Percentiles rank a stretch among this genome's conserved stretches.
These are phyloP conservation scores for Bryoglossum gracile DNA, from an alignment of 495 filamentous ascomycete genomes.

Conservation along the genomic window DNA sequence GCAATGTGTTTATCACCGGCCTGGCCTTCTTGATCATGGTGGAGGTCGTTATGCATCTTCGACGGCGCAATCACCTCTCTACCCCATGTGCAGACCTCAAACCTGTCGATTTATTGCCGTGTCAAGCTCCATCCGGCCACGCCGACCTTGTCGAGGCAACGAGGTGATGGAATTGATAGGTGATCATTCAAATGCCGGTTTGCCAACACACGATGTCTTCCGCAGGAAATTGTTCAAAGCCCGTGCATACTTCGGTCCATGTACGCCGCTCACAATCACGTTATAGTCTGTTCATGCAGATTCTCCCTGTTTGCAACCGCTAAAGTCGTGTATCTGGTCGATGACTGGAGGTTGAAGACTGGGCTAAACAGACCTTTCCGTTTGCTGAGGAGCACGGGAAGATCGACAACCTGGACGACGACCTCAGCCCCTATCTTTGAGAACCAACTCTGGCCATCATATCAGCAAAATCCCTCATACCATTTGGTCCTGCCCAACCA, in stretches of 20 bases:
- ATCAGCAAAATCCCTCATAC: slow-evolving; percentile 16
- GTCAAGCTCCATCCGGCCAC: slow-evolving; percentile 1
- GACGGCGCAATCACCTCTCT: slow-evolving; percentile 4
- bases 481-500: slow-evolving; percentile 10
- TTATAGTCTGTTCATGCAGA: slow-evolving; percentile 20
- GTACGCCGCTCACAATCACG: slow-evolving; percentile 17
- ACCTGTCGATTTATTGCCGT: slow-evolving; percentile 2
- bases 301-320: slow-evolving; percentile 3
- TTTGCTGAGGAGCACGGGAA: slow-evolving; percentile 15
- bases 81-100: not conserved
- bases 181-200: not conserved
- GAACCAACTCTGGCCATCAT: slow-evolving; percentile 1
- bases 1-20: slow-evolving; percentile 13
- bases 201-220: slow-evolving; percentile 15
- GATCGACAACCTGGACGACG: not conserved
- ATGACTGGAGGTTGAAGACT: slow-evolving; percentile 18
- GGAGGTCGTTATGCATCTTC: not conserved
- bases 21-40: not conserved
- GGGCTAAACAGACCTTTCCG: slow-evolving; percentile 9
- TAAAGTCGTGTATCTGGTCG: not conserved
- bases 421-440: slow-evolving; percentile 3
- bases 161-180: slow-evolving; percentile 9
- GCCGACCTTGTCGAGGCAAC: not conserved
- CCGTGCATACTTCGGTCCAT: slow-evolving; percentile 15
- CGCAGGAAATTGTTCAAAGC: slow-evolving; percentile 4